These are phyloP conservation scores for Buddleja alternifolia DNA, from an alignment of 257 asterid genomes.

Conservation along the genomic window DNA sequence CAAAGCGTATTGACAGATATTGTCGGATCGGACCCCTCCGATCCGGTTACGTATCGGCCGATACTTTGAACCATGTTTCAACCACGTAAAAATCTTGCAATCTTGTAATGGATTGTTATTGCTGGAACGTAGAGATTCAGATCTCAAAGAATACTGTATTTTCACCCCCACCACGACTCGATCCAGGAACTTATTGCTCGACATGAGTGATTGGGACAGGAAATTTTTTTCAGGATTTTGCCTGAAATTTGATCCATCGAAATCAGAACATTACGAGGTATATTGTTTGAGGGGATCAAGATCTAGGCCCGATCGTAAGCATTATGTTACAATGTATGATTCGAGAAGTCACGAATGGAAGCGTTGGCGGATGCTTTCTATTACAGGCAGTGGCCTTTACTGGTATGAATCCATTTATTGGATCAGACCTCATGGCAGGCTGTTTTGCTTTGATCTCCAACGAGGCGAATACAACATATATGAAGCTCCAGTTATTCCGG, in stretches of 20 bases:
- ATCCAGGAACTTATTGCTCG: too few relatives aligned
- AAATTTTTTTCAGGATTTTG: not conserved
- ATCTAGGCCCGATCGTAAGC: not conserved
- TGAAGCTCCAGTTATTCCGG: not conserved
- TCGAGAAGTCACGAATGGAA: slow-evolving; percentile 8
- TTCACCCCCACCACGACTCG: too few relatives aligned
- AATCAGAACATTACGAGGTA: slow-evolving; percentile 18
- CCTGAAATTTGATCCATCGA: too few relatives aligned
- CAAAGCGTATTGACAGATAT: too few relatives aligned
- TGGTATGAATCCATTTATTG: slow-evolving; percentile 27
- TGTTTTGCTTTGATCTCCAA: not conserved
- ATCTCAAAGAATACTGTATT: too few relatives aligned
- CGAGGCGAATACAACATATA: not conserved
- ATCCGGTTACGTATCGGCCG: too few relatives aligned
- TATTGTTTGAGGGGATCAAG: not conserved
- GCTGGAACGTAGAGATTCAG: too few relatives aligned
- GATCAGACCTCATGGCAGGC: not conserved
- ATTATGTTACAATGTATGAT: slow-evolving; percentile 2
- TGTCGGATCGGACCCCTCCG: too few relatives aligned
- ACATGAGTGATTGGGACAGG: too few relatives aligned
- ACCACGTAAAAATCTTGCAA: too few relatives aligned
- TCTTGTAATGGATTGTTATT: too few relatives aligned
- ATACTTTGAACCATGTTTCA: too few relatives aligned
- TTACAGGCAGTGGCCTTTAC: not conserved
- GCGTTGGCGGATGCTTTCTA: not conserved